Evolutionary conservation across 164 flowering plant genomes (phyloP).

Genomic region (Kingdonia uniflora): DNA sequence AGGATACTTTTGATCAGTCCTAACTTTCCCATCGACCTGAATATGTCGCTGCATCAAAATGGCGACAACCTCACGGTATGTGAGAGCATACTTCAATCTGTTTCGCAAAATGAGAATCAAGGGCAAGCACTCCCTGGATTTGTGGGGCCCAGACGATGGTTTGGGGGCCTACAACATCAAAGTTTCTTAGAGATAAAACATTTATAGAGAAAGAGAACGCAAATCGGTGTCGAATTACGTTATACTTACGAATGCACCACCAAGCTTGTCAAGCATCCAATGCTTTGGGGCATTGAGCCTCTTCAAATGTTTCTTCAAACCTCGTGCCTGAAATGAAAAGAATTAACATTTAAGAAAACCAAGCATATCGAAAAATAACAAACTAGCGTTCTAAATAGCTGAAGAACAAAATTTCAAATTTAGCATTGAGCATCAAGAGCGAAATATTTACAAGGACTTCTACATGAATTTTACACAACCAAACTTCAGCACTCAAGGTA

Average conservation of each 20-base stretch:
- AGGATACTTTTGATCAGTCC: conserved; percentile 60
- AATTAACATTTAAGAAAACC: too few relatives aligned
- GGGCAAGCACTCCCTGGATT: conserved; percentile 55
- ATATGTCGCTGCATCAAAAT: conserved; percentile 55
- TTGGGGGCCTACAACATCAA: conserved; percentile 41
- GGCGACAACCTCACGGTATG: conserved; percentile 45
- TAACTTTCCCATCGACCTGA: conserved; percentile 50
- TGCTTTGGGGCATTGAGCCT: conserved; percentile 83
- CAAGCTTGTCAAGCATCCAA: too few relatives aligned
- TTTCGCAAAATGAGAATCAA: conserved; percentile 42
- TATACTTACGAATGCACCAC: conserved; percentile 54
- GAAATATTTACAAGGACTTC: too few relatives aligned
- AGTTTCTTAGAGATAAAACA: background rate
- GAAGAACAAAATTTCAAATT: too few relatives aligned
- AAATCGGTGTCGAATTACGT: background rate
- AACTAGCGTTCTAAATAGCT: too few relatives aligned
- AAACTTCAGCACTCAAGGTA: too few relatives aligned
- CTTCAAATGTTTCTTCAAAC: conserved; percentile 64
- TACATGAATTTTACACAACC: too few relatives aligned
- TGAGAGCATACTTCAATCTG: conserved; percentile 51
- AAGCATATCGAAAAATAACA: too few relatives aligned
- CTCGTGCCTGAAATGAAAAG: conserved; percentile 37
- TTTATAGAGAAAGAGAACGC: background rate
- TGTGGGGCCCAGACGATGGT: conserved; percentile 68
- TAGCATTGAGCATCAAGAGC: too few relatives aligned